Conservation (phyloP, 495 filamentous ascomycete species). For the Hypoxylon intermedium region DNA sequence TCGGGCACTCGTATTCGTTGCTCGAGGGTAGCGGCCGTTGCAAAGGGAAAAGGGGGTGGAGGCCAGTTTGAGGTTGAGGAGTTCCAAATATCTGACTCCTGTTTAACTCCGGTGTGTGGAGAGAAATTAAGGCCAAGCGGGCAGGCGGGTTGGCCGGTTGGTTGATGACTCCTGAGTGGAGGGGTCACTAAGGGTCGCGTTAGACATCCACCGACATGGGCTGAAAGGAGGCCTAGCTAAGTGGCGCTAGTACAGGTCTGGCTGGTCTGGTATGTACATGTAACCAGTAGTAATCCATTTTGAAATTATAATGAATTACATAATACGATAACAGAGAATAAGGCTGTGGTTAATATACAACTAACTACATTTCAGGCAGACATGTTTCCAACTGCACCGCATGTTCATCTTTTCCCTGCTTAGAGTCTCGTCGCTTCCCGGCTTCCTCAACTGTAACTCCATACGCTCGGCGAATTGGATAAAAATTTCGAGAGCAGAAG, state of each 20-base stretch:
- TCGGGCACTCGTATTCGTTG: constrained; percentile 26
- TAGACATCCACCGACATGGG: background rate
- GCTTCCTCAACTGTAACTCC: background rate
- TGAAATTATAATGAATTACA: too few relatives aligned
- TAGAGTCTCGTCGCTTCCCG: too few relatives aligned
- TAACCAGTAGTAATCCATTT: background rate
- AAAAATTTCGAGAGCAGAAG: too few relatives aligned
- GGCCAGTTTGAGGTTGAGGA: constrained; percentile 28
- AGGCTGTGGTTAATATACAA: too few relatives aligned
- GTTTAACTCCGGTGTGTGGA: constrained; percentile 6
- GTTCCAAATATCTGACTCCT: too few relatives aligned
- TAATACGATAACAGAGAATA: too few relatives aligned
- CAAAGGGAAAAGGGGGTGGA: constrained; percentile 30
- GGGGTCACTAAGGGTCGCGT: background rate
- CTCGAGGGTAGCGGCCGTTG: constrained; percentile 7
- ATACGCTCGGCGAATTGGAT: too few relatives aligned
- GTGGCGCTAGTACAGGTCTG: background rate
- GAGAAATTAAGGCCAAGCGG: constrained; percentile 14
- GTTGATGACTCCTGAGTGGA: constrained; percentile 1
- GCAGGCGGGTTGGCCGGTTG: background rate
- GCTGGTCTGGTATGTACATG: background rate
- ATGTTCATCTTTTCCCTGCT: too few relatives aligned
- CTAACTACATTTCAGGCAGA: too few relatives aligned
- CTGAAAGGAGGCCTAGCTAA: background rate
- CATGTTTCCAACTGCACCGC: too few relatives aligned